Evolutionary conservation across 371 early-diverging fungal genomes (phyloP).

Genomic region (Saksenaea vasiformis): DNA sequence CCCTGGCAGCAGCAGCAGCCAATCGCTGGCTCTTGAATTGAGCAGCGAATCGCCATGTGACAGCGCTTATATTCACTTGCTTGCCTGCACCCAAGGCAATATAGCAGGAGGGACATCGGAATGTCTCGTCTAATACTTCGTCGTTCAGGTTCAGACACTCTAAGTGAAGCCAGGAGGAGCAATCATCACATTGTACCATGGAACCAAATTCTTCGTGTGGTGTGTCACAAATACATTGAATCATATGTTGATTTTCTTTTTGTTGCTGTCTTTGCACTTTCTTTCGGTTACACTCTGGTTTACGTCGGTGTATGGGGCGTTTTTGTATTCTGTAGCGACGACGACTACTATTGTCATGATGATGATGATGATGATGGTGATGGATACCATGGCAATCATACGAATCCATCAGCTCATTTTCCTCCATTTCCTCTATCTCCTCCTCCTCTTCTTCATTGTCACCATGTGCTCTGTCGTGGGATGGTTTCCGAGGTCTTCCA

Average conservation of each 20-base stretch:
- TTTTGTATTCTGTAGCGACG: not conserved
- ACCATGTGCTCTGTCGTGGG: not conserved
- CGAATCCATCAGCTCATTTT: not conserved
- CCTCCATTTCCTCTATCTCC: not conserved
- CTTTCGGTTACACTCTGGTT: slow-evolving; percentile 1
- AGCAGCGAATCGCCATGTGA: slow-evolving; percentile 45
- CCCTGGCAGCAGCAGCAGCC: slow-evolving; percentile 18
- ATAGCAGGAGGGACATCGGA: slow-evolving; percentile 54
- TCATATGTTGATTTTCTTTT: slow-evolving; percentile 18
- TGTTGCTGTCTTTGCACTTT: slow-evolving; percentile 6
- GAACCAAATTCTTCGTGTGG: slow-evolving; percentile 50
- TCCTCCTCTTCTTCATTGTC: slow-evolving; percentile 4
- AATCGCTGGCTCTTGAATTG: slow-evolving; percentile 31
- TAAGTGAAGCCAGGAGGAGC: slow-evolving; percentile 55
- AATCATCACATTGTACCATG: slow-evolving; percentile 65
- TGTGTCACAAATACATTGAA: slow-evolving; percentile 54
- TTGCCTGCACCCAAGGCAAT: slow-evolving; percentile 15
- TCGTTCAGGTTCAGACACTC: slow-evolving; percentile 53
- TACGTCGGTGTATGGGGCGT: not conserved
- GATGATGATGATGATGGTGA: not conserved
- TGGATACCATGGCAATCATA: not conserved
- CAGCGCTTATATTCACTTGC: slow-evolving; percentile 14
- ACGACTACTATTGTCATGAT: too few species aligned
- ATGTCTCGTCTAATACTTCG: slow-evolving; percentile 45
- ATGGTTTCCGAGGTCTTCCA: slow-evolving; percentile 7